phyloP scores from a whole-genome alignment of 2,329 filamentous ascomycete species.

The Colletotrichum trifolii region DNA sequence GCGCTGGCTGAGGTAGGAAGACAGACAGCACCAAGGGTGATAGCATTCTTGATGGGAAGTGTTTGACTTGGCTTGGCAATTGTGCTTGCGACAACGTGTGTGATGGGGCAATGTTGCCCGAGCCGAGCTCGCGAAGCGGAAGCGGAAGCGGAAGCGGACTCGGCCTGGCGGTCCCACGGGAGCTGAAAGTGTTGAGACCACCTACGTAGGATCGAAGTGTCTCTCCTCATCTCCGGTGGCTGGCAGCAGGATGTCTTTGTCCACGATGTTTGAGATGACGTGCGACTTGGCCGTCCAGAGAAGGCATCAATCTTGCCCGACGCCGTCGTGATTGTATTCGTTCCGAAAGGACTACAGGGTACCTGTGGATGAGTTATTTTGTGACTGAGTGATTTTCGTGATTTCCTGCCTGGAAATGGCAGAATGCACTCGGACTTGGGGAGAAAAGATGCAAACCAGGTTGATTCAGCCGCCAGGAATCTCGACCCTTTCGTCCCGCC shows the following conservation, averaged over 20 bases:
- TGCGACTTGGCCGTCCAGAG: constrained; percentile 6
- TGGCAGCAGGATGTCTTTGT: constrained; percentile 7
- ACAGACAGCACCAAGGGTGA: too few relatives aligned
- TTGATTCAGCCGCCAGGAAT: constrained; percentile 10
- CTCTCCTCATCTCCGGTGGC: constrained; percentile 5
- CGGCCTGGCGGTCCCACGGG: constrained; percentile 1
- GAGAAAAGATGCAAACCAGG: not conserved
- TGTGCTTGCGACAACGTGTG: not conserved
- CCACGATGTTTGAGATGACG: constrained; percentile 4
- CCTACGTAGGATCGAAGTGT: constrained; percentile 12
- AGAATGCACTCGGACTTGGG: constrained; percentile 8
- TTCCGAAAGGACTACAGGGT: too few relatives aligned
- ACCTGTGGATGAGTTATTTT: too few relatives aligned
- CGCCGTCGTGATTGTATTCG: too few relatives aligned
- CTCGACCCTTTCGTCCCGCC: not conserved
- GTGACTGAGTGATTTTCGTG: too few relatives aligned
- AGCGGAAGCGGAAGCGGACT: not conserved
- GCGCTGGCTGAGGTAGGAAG: too few relatives aligned
- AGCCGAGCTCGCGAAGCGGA: constrained; percentile 8
- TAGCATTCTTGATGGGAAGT: too few relatives aligned
- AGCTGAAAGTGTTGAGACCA: constrained; percentile 13
- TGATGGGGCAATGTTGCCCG: too few relatives aligned
- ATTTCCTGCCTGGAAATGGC: not conserved
- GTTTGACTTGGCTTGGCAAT: too few relatives aligned
- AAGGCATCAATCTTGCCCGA: not conserved